Percentiles rank a stretch among this genome's conserved stretches.
phyloP scores from a whole-genome alignment of 768 basidiomycete species.

The Boletales sp. region DNA sequence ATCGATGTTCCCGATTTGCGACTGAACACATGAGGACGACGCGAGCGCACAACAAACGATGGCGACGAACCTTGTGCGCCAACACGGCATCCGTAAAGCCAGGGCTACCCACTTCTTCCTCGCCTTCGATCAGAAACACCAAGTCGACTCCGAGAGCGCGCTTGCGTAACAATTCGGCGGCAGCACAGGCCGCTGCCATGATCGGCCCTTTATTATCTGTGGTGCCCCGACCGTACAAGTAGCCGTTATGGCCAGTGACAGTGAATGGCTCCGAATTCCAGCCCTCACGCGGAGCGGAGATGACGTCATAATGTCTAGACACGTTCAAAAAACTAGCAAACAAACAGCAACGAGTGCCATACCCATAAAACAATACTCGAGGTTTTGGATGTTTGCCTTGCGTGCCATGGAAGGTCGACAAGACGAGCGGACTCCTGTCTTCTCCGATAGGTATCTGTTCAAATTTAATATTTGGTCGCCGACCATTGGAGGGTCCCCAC shows the following conservation, averaged over 20 bases:
- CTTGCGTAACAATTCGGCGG: constrained; percentile 68
- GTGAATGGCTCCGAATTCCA: constrained; percentile 87
- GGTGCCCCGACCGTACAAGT: constrained; percentile 86
- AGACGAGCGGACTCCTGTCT: constrained; percentile 80
- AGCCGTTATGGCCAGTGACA: constrained; percentile 81
- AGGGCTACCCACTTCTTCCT: constrained; percentile 91
- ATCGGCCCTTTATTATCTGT: constrained; percentile 97
- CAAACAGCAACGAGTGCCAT: background rate
- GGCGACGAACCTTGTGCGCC: constrained; percentile 59
- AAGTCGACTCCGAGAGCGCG: constrained; percentile 82
- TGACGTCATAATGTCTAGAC: constrained; percentile 92
- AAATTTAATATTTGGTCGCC: background rate
- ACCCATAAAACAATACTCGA: constrained; percentile 91
- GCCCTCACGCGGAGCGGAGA: constrained; percentile 66
- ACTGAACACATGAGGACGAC: constrained; percentile 38
- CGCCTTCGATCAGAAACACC: constrained; percentile 91
- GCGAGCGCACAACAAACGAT: background rate
- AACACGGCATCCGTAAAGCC: constrained; percentile 80
- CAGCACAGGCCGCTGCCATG: constrained; percentile 86
- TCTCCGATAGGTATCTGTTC: constrained; percentile 71
- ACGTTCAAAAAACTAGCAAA: background rate
- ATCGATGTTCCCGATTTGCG: constrained; percentile 81
- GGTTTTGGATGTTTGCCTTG: constrained; percentile 56
- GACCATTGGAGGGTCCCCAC: constrained; percentile 37
- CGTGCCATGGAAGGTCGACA: constrained; percentile 80